phyloP scores from a whole-genome alignment of 441 rosid species.

The Rhodomyrtus psidioides region DNA sequence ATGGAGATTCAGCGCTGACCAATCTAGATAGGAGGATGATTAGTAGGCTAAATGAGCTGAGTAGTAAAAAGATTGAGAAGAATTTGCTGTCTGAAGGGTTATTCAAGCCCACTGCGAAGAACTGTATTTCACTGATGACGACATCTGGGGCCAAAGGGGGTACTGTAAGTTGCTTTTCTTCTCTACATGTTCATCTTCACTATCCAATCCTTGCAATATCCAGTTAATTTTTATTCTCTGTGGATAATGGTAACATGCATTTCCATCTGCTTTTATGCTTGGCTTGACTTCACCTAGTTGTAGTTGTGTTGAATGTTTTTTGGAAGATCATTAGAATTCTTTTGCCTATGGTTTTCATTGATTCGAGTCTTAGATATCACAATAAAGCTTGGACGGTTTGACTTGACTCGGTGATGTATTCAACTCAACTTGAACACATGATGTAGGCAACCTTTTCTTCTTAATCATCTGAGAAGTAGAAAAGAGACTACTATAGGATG shows the following conservation, averaged over 20 bases:
- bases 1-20: constrained; percentile 76
- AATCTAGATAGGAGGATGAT: constrained; percentile 75
- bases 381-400: not conserved
- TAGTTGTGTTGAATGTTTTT: not conserved
- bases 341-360: not conserved
- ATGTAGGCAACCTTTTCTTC: not conserved
- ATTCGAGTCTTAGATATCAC: not conserved
- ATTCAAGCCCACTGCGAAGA: constrained; percentile 79
- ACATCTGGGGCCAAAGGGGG: constrained; percentile 99
- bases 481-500: not conserved
- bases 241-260: not conserved
- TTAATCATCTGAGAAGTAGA: not conserved
- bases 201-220: not conserved
- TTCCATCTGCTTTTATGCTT: not conserved
- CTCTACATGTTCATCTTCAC: not conserved
- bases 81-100: constrained; percentile 83
- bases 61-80: constrained; percentile 60
- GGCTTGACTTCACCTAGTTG: not conserved
- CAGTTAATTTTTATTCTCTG: not conserved
- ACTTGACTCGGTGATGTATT: not conserved
- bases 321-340: not conserved
- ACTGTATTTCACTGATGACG: constrained; percentile 95
- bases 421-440: not conserved
- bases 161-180: constrained; percentile 49
- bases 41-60: constrained; percentile 66